Base-by-base conservation (phyloP, 352 stramenopile species). In the Globisporangium viniferum region DNA sequence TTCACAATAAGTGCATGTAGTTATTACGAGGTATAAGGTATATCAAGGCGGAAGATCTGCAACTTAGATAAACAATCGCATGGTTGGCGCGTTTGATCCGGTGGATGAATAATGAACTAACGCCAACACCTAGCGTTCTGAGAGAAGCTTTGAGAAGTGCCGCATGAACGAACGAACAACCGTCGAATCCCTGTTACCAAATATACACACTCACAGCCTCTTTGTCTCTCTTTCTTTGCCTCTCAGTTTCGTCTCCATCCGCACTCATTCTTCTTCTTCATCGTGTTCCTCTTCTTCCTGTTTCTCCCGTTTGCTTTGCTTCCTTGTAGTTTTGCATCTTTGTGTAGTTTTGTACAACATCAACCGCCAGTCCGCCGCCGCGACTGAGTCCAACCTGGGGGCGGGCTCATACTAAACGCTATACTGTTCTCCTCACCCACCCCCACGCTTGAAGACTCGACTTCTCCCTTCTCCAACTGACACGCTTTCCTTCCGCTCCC, bases 311-410 rank as follows among this genome's bases (percentile, higher is more conserved):
- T 29, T n/a, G 44, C 29, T 35, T 29, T 12, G 44, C 29, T 54
- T 63, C 35, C 36, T 41, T 63, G 10, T 48, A 44, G 56, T 44
- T 53, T 41, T 20, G 46, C 4, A 22, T 20, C 15, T 3, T 65
- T 35, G 61, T 20, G 46, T 14, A 22, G 24, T 27, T 7, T 65
- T 66, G 61, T 49, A 49, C 62, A 67, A 53, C 55, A 61, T 61
- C 55, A 61, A 61, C 31, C 15, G 33, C 55, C 55, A 61, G 55
- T 36, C 29, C 0, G n/a, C 20, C 7, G 29, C 20, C 22, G 22
- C 22, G 5, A 31, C 24, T 2, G 22, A 33, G 20, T 8, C 51
- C 8, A 20, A 14, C 29, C 51, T 20, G 22, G 12, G 4, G 20
- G 18, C 7, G 44, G 22, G 44, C 44, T 24, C 44, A 51, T 51